Percentiles rank a stretch among this genome's conserved stretches.
These are phyloP conservation scores for Ulota crispa DNA, from an alignment of 225 moss, liverwort and hornwort genomes.

Conservation along the genomic window DNA sequence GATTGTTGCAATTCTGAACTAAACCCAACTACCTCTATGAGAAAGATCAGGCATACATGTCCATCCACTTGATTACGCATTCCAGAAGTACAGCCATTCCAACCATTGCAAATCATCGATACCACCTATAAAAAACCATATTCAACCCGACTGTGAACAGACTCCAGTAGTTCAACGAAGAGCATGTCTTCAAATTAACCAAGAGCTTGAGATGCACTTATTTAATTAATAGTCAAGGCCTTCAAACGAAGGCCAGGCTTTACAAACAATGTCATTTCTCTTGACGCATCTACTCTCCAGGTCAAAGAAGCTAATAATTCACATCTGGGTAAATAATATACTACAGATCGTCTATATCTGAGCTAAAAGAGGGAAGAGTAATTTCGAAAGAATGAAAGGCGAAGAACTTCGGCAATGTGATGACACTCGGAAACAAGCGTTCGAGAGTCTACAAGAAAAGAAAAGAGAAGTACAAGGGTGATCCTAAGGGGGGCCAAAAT, in stretches of 20 bases:
- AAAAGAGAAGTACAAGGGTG: slow-evolving; percentile 3
- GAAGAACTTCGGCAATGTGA: slow-evolving; percentile 10
- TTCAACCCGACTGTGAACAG: neutral
- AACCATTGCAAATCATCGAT: too few species aligned
- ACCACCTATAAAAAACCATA: neutral
- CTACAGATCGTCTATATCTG: neutral
- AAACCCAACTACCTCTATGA: too few species aligned
- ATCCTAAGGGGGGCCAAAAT: slow-evolving; percentile 29
- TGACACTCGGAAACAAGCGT: slow-evolving; percentile 16
- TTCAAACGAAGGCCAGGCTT: slow-evolving; percentile 6
- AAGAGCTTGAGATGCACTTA: slow-evolving; percentile 31
- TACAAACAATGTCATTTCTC: slow-evolving; percentile 14
- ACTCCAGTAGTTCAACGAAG: neutral
- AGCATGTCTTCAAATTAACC: neutral
- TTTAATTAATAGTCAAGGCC: slow-evolving; percentile 29
- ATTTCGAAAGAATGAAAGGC: slow-evolving; percentile 22
- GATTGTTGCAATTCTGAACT: too few species aligned
- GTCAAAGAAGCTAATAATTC: slow-evolving; percentile 28
- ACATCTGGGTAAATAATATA: slow-evolving; percentile 12
- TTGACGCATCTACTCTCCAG: slow-evolving; percentile 13
- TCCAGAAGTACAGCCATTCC: too few species aligned
- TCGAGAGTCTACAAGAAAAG: neutral
- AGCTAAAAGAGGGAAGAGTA: neutral
- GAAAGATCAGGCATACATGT: too few species aligned
- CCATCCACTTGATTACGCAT: too few species aligned